These are phyloP conservation scores for Chamaenerion angustifolium DNA, from an alignment of 345 rosid genomes.

Conservation along the genomic window DNA sequence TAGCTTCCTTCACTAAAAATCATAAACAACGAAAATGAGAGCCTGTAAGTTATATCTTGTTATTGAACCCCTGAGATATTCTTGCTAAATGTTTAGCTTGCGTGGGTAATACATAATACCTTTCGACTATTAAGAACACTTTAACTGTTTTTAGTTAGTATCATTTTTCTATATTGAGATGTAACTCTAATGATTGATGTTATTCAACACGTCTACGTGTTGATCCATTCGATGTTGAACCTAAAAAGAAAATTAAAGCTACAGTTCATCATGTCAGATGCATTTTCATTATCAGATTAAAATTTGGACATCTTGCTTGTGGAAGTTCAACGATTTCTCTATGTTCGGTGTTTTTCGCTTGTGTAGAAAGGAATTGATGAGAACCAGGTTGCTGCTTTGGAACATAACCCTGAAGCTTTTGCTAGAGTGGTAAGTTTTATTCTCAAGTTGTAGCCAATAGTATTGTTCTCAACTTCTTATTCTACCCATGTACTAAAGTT, in stretches of 20 bases:
- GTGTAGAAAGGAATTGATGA: slow-evolving; percentile 96
- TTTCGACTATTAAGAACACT: not conserved
- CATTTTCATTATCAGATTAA: slow-evolving; percentile 7
- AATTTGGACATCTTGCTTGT: not conserved
- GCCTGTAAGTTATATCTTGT: slow-evolving; percentile 32
- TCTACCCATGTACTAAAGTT: slow-evolving; percentile 4
- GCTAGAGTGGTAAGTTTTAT: slow-evolving; percentile 88
- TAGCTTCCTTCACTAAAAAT: too few species aligned
- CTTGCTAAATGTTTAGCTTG: not conserved
- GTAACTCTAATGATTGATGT: not conserved
- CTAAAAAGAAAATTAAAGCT: slow-evolving; percentile 94
- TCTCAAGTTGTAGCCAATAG: slow-evolving; percentile 5
- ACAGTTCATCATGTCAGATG: slow-evolving; percentile 75
- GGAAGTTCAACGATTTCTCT: not conserved
- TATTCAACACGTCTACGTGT: slow-evolving; percentile 70
- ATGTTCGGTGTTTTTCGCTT: not conserved
- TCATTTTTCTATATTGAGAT: not conserved
- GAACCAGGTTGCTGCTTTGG: slow-evolving; percentile 98
- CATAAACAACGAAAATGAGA: too few species aligned
- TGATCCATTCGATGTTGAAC: slow-evolving; percentile 98
- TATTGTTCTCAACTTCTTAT: slow-evolving; percentile 2
- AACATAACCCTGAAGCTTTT: slow-evolving; percentile 93
- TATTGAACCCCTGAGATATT: too few species aligned
- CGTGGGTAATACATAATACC: not conserved
- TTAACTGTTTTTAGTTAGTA: not conserved